Base-by-base conservation (phyloP, 352 stramenopile genomes). In the Pythium utonaiense region DNA sequence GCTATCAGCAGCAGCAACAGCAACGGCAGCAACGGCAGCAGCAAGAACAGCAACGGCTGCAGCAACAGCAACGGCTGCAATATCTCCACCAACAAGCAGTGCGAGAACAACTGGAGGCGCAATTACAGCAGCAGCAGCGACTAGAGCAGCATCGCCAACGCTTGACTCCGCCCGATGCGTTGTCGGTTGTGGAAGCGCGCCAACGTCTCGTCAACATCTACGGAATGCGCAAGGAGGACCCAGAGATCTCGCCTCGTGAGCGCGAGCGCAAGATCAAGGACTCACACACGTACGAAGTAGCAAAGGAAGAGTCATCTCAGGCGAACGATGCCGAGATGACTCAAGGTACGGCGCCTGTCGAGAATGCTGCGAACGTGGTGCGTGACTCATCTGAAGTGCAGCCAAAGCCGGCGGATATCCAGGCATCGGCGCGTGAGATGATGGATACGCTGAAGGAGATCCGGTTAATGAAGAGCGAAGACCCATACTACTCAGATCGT, bases 181-280 rank as follows among this genome's bases (percentile, higher is more conserved):
- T 51, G 28, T 16, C 69, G 57, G 66, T 55, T 22, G 61, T 67
- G 3, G 75, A 81, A 25, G 69, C 64, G 13, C 69, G 59, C 6
- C 75, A 82, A 44, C 83, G 80, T n/a, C 67, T 88, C 45, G 70
- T 68, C 5, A 78, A 90, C 41, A 83, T 89, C 45, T 65, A 72
- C 38, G 77, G 70, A 7, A 90, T 92, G 80, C 75, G 80, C 8
- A 40, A 68, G 17, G 83, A 92, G 67, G 83, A 92, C 31, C 78
- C 80, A 16, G 66, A 78, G 9, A 77, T 83, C 30, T 64, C 63
- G 24, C 53, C 69, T 24, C 48, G 53, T 1, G 70, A 77, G 27
- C 70, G 72, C 8, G 58, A 78, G 48, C 74, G 82, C 3, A 75
- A 85, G 54, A 38, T 74, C 3, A 57, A 71, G 0, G 79, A 92